Evolutionary conservation across 2,329 filamentous ascomycete species (phyloP), one percentile per base, ranked within the genome.

Genomic region (Daldinia sp.): DNA sequence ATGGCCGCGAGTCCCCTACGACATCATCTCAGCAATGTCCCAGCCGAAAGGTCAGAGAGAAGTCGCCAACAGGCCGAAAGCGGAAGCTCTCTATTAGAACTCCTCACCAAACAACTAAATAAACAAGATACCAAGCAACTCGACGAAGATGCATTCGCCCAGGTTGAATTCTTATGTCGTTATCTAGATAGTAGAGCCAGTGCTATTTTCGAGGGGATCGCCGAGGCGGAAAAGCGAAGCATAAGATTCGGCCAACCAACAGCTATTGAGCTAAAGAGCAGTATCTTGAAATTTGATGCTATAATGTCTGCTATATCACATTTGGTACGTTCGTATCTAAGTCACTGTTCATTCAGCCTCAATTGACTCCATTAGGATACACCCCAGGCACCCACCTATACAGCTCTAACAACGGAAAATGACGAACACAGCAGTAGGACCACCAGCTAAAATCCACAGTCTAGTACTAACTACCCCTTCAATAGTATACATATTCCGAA

Each of bases 221-320:
- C 92, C 64, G 85, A 90, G 75, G 85, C 89, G 5, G 85, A 93
- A 77, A 83, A 86, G 70, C 80, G 88, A 56, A 89, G 87, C 58
- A 89, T 93, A 9, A 79, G 88, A 4, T 89, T 92, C 69, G 89
- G 89, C 3, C 82, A 82, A 29, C 78, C 83, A 3, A 78, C 82
- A 3, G 79, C 76, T 51, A 70, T 88, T 4, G 76, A 78, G 1
- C 61, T 84, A 8, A 78, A 78, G 0, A 71, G 72, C 64, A 84
- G 72, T 67, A 80, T 78, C 69, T 85, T 69, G 72, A 85, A 73
- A 61, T 75, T 85, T 54, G 89, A 91, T 72, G 78, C 89, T 66
- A 81, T 80, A 17, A 87, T 92, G 82, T 82, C 76, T 59, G 73
- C 75, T 10, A 61, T 69, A 0, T 35, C 63, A 17, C 71, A 72